Conservation (phyloP, 768 basidiomycete species). For the Steccherinum ochraceum region DNA sequence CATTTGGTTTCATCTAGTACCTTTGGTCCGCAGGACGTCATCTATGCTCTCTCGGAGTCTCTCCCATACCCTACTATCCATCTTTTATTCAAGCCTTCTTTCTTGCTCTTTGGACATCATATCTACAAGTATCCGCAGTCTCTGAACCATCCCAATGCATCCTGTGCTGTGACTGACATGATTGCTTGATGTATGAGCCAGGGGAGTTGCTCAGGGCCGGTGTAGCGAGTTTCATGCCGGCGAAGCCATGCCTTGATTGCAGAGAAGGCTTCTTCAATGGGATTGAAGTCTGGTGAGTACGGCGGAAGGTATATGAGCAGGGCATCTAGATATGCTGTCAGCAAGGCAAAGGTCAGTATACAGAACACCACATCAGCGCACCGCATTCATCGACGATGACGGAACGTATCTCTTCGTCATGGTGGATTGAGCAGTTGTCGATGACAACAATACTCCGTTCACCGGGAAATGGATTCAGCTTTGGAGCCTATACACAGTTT, state of each 20-base stretch:
- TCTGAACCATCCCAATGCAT: conserved; percentile 5
- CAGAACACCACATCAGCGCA: too few species aligned
- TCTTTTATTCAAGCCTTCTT: neutral
- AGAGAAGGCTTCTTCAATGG: conserved; percentile 29
- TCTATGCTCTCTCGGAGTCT: neutral
- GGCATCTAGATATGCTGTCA: conserved; percentile 11
- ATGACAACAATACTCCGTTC: conserved; percentile 30
- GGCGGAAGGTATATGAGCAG: conserved; percentile 17
- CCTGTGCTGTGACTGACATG: neutral
- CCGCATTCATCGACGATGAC: conserved; percentile 22
- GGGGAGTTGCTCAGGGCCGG: conserved; percentile 4
- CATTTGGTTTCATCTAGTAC: neutral
- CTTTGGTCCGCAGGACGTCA: neutral
- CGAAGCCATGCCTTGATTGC: conserved; percentile 26
- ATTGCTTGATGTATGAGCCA: conserved; percentile 11
- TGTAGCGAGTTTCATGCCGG: conserved; percentile 13
- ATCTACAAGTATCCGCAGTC: neutral
- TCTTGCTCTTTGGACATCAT: neutral
- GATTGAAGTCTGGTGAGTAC: conserved; percentile 31
- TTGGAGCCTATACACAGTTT: conserved; percentile 9
- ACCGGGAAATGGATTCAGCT: conserved; percentile 25
- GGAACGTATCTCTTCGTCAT: conserved; percentile 28
- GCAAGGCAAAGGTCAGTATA: neutral
- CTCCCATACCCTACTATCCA: neutral
- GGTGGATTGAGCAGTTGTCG: conserved; percentile 37